Conservation (phyloP, 345 rosid species). For the Litchi chinensis region DNA sequence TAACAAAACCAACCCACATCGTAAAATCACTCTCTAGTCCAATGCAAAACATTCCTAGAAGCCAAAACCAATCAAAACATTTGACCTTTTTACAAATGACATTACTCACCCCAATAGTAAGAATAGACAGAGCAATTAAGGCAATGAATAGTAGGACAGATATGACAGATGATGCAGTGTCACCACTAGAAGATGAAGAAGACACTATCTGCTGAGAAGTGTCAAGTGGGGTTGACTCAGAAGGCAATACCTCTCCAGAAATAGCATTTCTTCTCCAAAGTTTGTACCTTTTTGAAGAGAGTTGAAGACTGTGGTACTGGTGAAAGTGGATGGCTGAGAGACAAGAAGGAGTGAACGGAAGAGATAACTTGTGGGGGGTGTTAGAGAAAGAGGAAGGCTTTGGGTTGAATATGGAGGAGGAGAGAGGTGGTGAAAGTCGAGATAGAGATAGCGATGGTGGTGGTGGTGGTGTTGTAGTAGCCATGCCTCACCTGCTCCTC, state of each 20-base stretch:
- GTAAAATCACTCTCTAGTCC: constrained; percentile 8
- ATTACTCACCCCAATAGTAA: constrained; percentile 71
- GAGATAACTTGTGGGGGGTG: constrained; percentile 25
- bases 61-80: not conserved
- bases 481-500: constrained; percentile 30
- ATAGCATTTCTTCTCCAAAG: constrained; percentile 51
- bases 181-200: constrained; percentile 38
- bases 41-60: not conserved
- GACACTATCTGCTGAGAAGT: constrained; percentile 43
- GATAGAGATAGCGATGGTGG: constrained; percentile 13
- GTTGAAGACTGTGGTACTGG: constrained; percentile 10
- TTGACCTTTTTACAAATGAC: not conserved
- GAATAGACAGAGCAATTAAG: constrained; percentile 59
- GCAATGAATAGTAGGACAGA: constrained; percentile 63
- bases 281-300: constrained; percentile 22
- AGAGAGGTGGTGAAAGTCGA: not conserved
- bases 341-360: constrained; percentile 1
- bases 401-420: constrained; percentile 35
- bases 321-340: constrained; percentile 23
- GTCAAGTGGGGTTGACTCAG: constrained; percentile 37
- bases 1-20: constrained; percentile 22
- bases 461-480: constrained; percentile 13
- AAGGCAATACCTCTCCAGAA: constrained; percentile 42
- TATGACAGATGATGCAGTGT: constrained; percentile 44
- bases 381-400: constrained; percentile 28